Conservation (phyloP, 352 stramenopile species). For the Globisporangium yorkense region DNA sequence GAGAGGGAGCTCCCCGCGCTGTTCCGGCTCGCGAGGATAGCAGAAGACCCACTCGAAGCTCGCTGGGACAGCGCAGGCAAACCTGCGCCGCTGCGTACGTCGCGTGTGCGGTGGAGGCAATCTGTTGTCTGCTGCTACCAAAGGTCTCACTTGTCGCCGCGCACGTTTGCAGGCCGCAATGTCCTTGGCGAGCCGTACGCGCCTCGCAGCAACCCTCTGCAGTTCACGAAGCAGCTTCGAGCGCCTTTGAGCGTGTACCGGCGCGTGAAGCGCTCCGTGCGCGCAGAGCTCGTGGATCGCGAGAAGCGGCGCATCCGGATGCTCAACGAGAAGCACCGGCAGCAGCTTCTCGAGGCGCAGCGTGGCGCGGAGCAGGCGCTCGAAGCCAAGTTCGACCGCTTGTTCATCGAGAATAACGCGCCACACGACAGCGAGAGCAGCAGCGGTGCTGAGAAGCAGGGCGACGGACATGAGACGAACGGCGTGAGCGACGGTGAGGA, state of each 20-base stretch:
- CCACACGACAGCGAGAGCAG: not conserved
- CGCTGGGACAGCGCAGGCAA: conserved; percentile 15
- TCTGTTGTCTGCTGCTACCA: not conserved
- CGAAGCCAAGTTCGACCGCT: conserved; percentile 13
- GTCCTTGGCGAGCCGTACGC: conserved; percentile 23
- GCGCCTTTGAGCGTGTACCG: conserved; percentile 14
- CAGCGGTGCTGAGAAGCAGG: not conserved
- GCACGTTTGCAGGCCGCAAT: conserved; percentile 12
- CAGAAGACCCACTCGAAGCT: conserved; percentile 18
- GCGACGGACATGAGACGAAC: not conserved
- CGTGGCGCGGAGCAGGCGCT: conserved; percentile 3
- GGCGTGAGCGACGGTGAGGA: not conserved
- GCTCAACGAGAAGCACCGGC: conserved; percentile 14
- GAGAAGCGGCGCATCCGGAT: conserved; percentile 19
- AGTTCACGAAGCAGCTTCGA: conserved; percentile 5
- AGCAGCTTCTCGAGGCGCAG: conserved; percentile 1
- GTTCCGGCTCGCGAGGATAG: conserved; percentile 4
- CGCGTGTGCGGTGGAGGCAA: no score
- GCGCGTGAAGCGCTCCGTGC: conserved; percentile 14
- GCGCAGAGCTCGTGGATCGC: conserved; percentile 11
- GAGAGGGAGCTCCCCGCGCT: not conserved
- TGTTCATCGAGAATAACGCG: conserved; percentile 9
- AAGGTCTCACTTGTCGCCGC: not conserved
- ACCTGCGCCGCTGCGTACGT: conserved; percentile 20
- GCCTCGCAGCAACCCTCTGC: conserved; percentile 7